Evolutionary conservation across 768 basidiomycete species (phyloP), one percentile per base, ranked within the genome.

Genomic region (Rhizopogon vinicolor): DNA sequence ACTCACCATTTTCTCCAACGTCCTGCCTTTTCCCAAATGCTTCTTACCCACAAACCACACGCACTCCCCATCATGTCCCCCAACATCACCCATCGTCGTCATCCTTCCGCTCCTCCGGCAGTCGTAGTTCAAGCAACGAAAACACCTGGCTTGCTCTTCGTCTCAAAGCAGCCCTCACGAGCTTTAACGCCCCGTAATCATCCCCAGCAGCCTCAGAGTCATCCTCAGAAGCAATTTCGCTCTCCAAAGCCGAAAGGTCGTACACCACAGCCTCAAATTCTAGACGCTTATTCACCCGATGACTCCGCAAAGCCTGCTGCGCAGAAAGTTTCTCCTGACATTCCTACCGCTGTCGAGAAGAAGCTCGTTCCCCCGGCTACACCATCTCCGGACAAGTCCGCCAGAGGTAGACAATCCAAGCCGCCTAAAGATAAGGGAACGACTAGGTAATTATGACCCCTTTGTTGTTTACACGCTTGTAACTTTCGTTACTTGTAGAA

Each of bases 101-200:
- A 83, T 64, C 83, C 87, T 18, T 89, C 88, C 0, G 87, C 88
- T 0, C 85, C 85, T 7, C 80, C 82, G 0, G 77, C 82, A 37
- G 80, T 86, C 62, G 76, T 84, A 57, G 82, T 87, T 4, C 86
- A 87, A 67, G 83, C 89, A 3, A 88, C 89, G 12, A 78, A 79
- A 53, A 87, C 82, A 0, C 89, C 88, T 0, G 89, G 89, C 65
- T 77, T 91, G 8, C 78, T 91, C 51, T 80, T 84, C 46, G 76
- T 91, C 49, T 82, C 86, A 52, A 86, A 84, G 75, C 48, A 49
- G 48, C 84, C 83, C 12, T 52, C 42, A 44, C 71, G 71, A 37
- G 64, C 67, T 46, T 64, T 67, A 6, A 58, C 66, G 0, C 72
- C 70, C 7, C 71, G 72, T 44, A 71, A 68, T 28, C 72, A 74